Percentiles rank a stretch among this genome's conserved stretches.
Conservation (phyloP, 441 rosid genomes). For the Jatropha multifida region DNA sequence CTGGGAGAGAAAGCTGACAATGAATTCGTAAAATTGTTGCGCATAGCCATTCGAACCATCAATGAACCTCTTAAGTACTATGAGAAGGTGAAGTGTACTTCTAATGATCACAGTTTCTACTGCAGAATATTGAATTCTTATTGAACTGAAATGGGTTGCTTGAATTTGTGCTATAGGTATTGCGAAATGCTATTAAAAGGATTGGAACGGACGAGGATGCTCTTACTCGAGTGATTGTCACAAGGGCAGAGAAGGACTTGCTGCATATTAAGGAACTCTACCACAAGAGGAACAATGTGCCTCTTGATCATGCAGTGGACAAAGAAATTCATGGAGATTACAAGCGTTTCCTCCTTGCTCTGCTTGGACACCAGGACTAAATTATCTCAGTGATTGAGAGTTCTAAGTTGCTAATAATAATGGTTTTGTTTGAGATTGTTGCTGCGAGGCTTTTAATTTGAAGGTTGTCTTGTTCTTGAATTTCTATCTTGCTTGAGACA, state of each 20-base stretch:
- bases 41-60: constrained; percentile 49
- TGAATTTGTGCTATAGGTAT: constrained; percentile 27
- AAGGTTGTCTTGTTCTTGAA: background rate
- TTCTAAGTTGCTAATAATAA: background rate
- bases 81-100: constrained; percentile 42
- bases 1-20: constrained; percentile 26
- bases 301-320: constrained; percentile 49
- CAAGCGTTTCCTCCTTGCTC: constrained; percentile 51
- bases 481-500: background rate
- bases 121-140: background rate
- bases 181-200: constrained; percentile 48
- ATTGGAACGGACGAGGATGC: constrained; percentile 65
- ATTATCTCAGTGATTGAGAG: background rate
- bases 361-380: constrained; percentile 47
- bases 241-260: constrained; percentile 63
- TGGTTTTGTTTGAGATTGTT: constrained; percentile 9
- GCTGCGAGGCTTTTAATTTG: background rate
- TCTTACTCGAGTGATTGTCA: constrained; percentile 56
- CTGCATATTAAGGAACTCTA: constrained; percentile 51
- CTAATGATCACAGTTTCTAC: background rate
- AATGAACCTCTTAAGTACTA: constrained; percentile 45
- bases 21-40: constrained; percentile 35
- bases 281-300: constrained; percentile 53
- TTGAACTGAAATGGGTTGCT: background rate
- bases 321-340: constrained; percentile 58